Percentiles rank a stretch among this genome's conserved stretches.
Conservation (phyloP, 768 basidiomycete species). For the Cystoderma amianthinum region DNA sequence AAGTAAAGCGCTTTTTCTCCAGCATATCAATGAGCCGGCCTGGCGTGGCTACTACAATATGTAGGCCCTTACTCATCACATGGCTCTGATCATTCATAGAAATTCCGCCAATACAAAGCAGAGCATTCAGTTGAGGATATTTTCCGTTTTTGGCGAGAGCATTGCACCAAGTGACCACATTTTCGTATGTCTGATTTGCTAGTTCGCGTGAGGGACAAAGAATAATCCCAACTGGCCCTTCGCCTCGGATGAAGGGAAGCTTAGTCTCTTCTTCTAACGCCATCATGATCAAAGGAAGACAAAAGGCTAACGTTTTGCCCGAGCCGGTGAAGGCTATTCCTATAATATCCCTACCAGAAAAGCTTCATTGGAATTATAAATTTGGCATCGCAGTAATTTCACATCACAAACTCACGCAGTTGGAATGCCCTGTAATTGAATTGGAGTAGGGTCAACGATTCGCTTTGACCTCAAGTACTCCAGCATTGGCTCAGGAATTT, state of each 20-base stretch:
- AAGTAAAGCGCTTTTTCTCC: constrained; percentile 89
- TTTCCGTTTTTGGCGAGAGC: constrained; percentile 72
- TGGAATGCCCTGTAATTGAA: constrained; percentile 95
- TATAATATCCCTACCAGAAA: constrained; percentile 94
- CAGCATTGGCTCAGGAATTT: constrained; percentile 84
- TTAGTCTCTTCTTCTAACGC: constrained; percentile 91
- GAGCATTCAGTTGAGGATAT: constrained; percentile 81
- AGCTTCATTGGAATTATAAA: constrained; percentile 39
- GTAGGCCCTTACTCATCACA: constrained; percentile 83
- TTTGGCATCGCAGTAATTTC: too few species aligned
- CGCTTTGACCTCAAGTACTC: constrained; percentile 80
- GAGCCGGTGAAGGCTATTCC: constrained; percentile 99
- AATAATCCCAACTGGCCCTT: constrained; percentile 95
- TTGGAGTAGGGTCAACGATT: constrained; percentile 86
- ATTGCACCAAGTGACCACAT: constrained; percentile 79
- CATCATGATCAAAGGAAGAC: constrained; percentile 95
- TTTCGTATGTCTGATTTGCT: constrained; percentile 96
- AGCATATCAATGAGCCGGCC: constrained; percentile 97
- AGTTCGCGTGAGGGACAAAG: constrained; percentile 97
- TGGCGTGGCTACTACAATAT: constrained; percentile 95
- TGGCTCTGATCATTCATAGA: constrained; percentile 98
- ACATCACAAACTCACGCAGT: constrained; percentile 89
- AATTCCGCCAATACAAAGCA: constrained; percentile 96
- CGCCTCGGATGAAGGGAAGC: constrained; percentile 83
- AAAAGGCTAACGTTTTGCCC: constrained; percentile 98